These are phyloP conservation scores for Eurotiales sp. DNA, from an alignment of 2,329 filamentous ascomycete genomes.

Conservation along the genomic window DNA sequence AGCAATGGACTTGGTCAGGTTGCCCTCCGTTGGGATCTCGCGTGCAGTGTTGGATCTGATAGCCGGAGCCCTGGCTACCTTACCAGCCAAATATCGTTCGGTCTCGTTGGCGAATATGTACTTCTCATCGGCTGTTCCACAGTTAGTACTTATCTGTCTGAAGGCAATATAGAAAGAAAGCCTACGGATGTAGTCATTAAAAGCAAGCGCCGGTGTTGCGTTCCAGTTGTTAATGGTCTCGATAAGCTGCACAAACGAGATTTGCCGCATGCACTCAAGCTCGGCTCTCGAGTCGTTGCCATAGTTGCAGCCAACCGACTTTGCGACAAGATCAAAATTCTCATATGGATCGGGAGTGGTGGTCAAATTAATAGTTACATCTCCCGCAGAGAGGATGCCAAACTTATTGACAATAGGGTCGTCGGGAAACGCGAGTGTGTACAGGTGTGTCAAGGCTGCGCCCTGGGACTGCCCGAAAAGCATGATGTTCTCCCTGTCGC, in stretches of 20 bases:
- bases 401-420: constrained; percentile 22
- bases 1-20: constrained; percentile 13
- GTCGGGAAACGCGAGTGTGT: constrained; percentile 24
- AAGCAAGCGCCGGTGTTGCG: constrained; percentile 20
- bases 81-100: constrained; percentile 16
- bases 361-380: constrained; percentile 8
- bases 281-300: constrained; percentile 20
- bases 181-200: constrained; percentile 13
- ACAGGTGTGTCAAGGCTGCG: constrained; percentile 21
- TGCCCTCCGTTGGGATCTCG: constrained; percentile 16
- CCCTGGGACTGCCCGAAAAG: constrained; percentile 26
- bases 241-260: constrained; percentile 23
- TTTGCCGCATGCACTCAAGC: constrained; percentile 27
- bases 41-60: constrained; percentile 19
- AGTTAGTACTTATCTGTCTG: neutral
- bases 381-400: constrained; percentile 11
- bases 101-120: constrained; percentile 28
- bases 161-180: too few species aligned
- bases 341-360: constrained; percentile 18
- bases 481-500: constrained; percentile 28
- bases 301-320: constrained; percentile 24
- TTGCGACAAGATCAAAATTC: constrained; percentile 29
- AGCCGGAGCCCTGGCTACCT: constrained; percentile 17
- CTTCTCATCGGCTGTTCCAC: constrained; percentile 19
- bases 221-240: constrained; percentile 25